Evolutionary conservation across 2,329 filamentous ascomycete species (phyloP).

Genomic region (Arthrobotrys megalospora): DNA sequence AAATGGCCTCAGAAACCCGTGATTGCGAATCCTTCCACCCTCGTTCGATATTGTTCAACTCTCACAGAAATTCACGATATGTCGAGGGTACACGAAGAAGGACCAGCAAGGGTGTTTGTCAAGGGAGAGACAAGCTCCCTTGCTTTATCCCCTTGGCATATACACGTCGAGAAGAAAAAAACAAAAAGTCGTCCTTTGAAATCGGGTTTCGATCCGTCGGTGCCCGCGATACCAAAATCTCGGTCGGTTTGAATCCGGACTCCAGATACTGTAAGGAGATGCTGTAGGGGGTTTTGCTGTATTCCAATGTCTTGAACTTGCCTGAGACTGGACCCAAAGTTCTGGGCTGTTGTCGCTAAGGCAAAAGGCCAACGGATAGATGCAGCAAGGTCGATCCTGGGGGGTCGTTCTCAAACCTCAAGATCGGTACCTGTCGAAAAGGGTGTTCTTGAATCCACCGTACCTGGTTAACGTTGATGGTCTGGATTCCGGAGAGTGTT

Average conservation of each 20-base stretch:
- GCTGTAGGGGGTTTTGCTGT: slow-evolving; percentile 15
- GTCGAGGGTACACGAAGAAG: slow-evolving; percentile 43
- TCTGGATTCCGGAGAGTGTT: slow-evolving; percentile 6
- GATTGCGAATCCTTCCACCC: slow-evolving; percentile 36
- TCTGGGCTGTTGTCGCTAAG: slow-evolving; percentile 55
- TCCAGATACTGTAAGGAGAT: slow-evolving; percentile 17
- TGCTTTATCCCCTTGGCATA: slow-evolving; percentile 53
- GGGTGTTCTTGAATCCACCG: slow-evolving; percentile 10
- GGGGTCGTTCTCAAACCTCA: slow-evolving; percentile 37
- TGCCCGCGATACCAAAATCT: slow-evolving; percentile 19
- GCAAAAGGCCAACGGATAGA: slow-evolving; percentile 42
- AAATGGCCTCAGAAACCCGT: slow-evolving; percentile 51
- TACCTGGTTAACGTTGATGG: not conserved
- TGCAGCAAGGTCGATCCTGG: slow-evolving; percentile 59
- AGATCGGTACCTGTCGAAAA: slow-evolving; percentile 34
- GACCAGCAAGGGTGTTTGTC: slow-evolving; percentile 54
- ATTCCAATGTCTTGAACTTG: slow-evolving; percentile 28
- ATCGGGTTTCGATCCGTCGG: slow-evolving; percentile 44
- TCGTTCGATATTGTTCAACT: slow-evolving; percentile 25
- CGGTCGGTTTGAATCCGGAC: slow-evolving; percentile 24
- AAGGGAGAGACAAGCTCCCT: slow-evolving; percentile 38
- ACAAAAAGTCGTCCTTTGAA: slow-evolving; percentile 31
- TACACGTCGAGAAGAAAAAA: slow-evolving; percentile 41
- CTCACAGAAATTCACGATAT: slow-evolving; percentile 35
- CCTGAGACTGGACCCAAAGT: slow-evolving; percentile 34